Conservation (phyloP, 306 rosid species). For the Lablab purpureus region DNA sequence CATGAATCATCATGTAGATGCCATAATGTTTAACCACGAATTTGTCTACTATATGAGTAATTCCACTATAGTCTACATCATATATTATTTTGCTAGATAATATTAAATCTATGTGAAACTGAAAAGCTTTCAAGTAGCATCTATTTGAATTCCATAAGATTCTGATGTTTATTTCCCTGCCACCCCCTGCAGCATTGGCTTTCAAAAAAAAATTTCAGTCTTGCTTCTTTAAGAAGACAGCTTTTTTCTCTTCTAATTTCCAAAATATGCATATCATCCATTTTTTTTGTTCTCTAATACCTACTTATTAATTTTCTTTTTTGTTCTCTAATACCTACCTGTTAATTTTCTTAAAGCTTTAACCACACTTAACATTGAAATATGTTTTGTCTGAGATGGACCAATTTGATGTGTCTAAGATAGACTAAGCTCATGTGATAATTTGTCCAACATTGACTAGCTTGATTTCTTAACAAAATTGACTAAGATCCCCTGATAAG, state of each 20-base stretch:
- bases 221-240: not conserved
- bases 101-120: not conserved
- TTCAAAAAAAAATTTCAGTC: not conserved
- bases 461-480: not conserved
- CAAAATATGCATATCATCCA: not conserved
- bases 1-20: slow-evolving; percentile 3
- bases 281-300: no score
- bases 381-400: not conserved
- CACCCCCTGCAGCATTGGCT: slow-evolving; percentile 13
- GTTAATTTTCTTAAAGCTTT: not conserved
- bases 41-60: not conserved
- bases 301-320: no score
- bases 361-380: not conserved
- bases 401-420: not conserved
- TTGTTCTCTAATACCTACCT: not conserved
- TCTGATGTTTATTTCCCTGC: not conserved
- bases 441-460: not conserved
- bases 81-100: slow-evolving; percentile 9
- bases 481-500: no score
- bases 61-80: not conserved
- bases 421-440: not conserved
- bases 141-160: not conserved
- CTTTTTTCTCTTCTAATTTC: not conserved
- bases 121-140: slow-evolving; percentile 14
- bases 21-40: slow-evolving; percentile 3